Conservation (phyloP, 352 stramenopile species). For the Phytophthora citrophthora region DNA sequence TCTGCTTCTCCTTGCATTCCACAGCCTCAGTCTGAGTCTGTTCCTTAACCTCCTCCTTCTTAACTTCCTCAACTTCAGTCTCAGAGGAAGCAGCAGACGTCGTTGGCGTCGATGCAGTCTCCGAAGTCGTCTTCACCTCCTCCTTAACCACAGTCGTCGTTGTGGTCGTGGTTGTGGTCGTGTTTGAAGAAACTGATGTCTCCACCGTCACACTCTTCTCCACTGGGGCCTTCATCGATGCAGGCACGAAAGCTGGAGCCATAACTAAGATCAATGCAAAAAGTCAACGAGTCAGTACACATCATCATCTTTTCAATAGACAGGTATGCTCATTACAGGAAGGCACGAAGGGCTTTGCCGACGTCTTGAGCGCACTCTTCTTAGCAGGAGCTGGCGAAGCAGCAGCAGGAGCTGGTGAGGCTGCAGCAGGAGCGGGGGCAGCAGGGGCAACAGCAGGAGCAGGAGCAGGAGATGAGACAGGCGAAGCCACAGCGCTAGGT, state of each 20-base stretch:
- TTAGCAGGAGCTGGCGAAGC: slow-evolving; percentile 20
- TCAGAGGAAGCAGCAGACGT: slow-evolving; percentile 43
- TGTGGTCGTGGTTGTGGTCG: slow-evolving; percentile 4
- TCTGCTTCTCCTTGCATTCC: slow-evolving; percentile 31
- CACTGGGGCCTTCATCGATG: slow-evolving; percentile 27
- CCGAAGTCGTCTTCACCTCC: slow-evolving; percentile 9
- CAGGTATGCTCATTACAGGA: slow-evolving; percentile 35
- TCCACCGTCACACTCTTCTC: slow-evolving; percentile 28
- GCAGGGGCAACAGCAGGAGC: not conserved
- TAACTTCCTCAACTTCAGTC: slow-evolving; percentile 38
- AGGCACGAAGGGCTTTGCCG: slow-evolving; percentile 67
- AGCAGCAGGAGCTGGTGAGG: slow-evolving; percentile 7
- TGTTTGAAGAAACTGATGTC: slow-evolving; percentile 4
- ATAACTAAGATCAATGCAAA: slow-evolving; percentile 33
- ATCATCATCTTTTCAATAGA: not conserved
- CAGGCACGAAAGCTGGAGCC: slow-evolving; percentile 39
- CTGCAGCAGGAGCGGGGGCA: not conserved
- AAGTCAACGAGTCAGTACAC: slow-evolving; percentile 4
- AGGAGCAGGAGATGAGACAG: slow-evolving; percentile 5
- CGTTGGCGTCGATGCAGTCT: slow-evolving; percentile 30
- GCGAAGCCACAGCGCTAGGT: slow-evolving; percentile 16
- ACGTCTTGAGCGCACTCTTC: slow-evolving; percentile 55
- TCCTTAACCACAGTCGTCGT: slow-evolving; percentile 8
- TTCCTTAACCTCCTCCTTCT: slow-evolving; percentile 17
- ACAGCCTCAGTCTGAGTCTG: slow-evolving; percentile 7